These are phyloP conservation scores for Erodium maritimum DNA, from an alignment of 345 rosid genomes.

Conservation along the genomic window DNA sequence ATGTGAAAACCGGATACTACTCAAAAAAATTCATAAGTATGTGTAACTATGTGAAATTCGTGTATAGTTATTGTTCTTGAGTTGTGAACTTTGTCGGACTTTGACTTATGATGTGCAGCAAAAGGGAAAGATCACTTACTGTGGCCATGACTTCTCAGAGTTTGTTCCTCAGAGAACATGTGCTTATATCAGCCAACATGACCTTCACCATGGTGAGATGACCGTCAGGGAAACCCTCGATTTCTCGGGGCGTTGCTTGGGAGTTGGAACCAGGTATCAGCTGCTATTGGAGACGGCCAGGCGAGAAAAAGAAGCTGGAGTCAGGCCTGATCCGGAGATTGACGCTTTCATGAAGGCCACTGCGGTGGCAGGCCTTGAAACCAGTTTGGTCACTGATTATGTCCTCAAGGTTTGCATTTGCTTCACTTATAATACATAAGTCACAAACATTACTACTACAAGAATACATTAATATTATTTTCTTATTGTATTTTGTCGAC, in stretches of 20 bases:
- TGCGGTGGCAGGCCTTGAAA: constrained; percentile 24
- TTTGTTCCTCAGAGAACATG: constrained; percentile 36
- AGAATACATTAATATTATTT: too few relatives aligned
- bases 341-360: constrained; percentile 29
- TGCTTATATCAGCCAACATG: constrained; percentile 34
- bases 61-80: too few relatives aligned
- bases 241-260: constrained; percentile 33
- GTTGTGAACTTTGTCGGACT: too few relatives aligned
- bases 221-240: constrained; percentile 38
- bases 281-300: constrained; percentile 27
- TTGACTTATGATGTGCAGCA: constrained; percentile 9
- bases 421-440: too few relatives aligned
- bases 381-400: constrained; percentile 22
- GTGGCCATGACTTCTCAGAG: constrained; percentile 32
- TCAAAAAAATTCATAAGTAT: too few relatives aligned
- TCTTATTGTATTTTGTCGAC: too few relatives aligned
- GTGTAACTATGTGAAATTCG: too few relatives aligned
- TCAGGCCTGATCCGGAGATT: constrained; percentile 28
- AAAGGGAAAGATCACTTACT: constrained; percentile 29
- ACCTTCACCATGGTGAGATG: constrained; percentile 34
- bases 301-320: constrained; percentile 29
- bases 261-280: constrained; percentile 27
- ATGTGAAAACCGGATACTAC: too few relatives aligned
- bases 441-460: too few relatives aligned
- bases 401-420: constrained; percentile 22